These are phyloP conservation scores for Neltuma alba DNA, from an alignment of 306 rosid genomes.

Conservation along the genomic window DNA sequence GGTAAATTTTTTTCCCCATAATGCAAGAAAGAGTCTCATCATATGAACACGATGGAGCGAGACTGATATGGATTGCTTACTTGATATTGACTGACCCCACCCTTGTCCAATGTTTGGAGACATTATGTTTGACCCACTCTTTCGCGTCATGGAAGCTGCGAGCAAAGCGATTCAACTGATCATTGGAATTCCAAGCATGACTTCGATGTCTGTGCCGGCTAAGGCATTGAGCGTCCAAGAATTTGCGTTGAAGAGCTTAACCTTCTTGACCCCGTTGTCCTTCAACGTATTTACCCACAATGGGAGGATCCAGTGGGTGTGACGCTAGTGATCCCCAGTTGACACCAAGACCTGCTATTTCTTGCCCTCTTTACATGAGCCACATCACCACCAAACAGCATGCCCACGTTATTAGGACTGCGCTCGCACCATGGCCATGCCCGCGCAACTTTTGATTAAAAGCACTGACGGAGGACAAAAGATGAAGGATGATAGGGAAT, in stretches of 20 bases:
- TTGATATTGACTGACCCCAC: constrained; percentile 63
- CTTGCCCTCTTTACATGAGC: background rate
- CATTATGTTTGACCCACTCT: constrained; percentile 68
- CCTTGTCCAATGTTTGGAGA: constrained; percentile 51
- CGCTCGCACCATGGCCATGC: background rate
- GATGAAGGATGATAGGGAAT: background rate
- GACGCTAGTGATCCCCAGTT: constrained; percentile 77
- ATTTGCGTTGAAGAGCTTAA: constrained; percentile 79
- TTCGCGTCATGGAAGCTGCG: constrained; percentile 33
- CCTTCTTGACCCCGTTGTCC: constrained; percentile 67
- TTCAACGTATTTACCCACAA: constrained; percentile 61
- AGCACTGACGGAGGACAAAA: background rate
- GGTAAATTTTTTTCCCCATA: background rate
- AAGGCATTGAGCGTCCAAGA: constrained; percentile 48
- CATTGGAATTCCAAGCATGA: constrained; percentile 79
- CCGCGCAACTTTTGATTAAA: background rate
- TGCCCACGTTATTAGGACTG: background rate
- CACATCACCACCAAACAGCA: background rate
- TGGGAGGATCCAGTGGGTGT: constrained; percentile 51
- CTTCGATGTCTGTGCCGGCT: constrained; percentile 61
- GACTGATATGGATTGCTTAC: constrained; percentile 28
- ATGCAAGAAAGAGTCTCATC: background rate
- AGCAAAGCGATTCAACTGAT: constrained; percentile 47
- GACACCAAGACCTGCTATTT: constrained; percentile 46
- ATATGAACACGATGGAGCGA: too few species aligned